A percentile compares a stretch with the other conserved stretches of the same genome.
These are phyloP conservation scores for Komagataella kurtzmanii DNA, from an alignment of 805 yeast genomes.

Conservation along the genomic window DNA sequence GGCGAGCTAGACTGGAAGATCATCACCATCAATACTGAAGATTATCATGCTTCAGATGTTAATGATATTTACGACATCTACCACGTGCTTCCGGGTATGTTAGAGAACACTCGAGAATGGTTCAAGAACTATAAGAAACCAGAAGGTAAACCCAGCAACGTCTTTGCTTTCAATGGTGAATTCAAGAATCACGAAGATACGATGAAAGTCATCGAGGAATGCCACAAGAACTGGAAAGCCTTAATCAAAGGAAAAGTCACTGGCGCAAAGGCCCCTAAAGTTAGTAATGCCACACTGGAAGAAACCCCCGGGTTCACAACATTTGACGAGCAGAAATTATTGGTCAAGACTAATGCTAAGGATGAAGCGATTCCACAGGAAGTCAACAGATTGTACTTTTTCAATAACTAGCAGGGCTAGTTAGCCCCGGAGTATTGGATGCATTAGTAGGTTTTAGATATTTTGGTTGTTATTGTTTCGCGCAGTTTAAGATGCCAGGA, in stretches of 20 bases:
- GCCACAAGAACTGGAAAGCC: conserved; percentile 55
- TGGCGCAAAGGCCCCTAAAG: conserved; percentile 13
- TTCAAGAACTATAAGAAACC: conserved; percentile 77
- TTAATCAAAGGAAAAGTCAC: conserved; percentile 30
- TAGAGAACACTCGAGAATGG: conserved; percentile 63
- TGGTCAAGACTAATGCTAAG: conserved; percentile 10
- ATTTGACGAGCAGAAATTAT: conserved; percentile 7
- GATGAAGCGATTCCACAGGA: conserved; percentile 26
- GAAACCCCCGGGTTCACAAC: conserved; percentile 16
- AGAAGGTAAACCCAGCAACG: conserved; percentile 64
- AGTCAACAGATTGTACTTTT: conserved; percentile 21
- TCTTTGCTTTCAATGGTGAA: conserved; percentile 63
- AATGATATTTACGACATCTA: conserved; percentile 60
- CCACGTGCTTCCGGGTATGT: conserved; percentile 52
- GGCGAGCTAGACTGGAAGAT: conserved; percentile 97
- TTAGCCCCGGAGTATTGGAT: not conserved
- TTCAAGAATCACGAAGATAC: conserved; percentile 48
- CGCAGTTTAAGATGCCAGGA: not conserved
- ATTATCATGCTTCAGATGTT: conserved; percentile 48
- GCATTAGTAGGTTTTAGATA: not conserved
- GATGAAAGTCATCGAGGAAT: conserved; percentile 43
- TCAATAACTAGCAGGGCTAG: not conserved
- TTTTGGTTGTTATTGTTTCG: not conserved
- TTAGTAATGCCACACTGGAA: conserved; percentile 23
- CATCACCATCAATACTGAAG: conserved; percentile 53